phyloP scores from a whole-genome alignment of 1,284 basidiomycete genomes.

The Trametes polyzona region DNA sequence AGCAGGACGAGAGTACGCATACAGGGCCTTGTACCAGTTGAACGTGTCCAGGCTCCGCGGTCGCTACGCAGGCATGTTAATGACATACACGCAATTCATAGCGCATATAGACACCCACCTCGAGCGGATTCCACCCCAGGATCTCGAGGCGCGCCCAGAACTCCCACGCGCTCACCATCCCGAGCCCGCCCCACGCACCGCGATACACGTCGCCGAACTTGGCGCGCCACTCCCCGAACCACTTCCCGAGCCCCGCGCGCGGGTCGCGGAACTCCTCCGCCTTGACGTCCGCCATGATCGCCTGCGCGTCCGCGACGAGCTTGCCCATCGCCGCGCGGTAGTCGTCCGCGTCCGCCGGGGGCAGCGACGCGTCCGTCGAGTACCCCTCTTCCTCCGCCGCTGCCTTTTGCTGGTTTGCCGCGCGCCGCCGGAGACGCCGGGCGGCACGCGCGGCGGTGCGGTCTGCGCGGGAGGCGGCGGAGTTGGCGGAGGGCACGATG shows the following conservation, averaged over 20 bases:
- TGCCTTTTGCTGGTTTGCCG: conserved; percentile 26
- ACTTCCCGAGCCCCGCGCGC: conserved; percentile 64
- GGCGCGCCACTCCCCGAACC: conserved; percentile 84
- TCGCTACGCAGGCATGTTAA: conserved; percentile 44
- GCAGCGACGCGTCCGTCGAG: conserved; percentile 82
- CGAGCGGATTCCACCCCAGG: conserved; percentile 85
- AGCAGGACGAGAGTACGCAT: conserved; percentile 75
- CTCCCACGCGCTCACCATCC: conserved; percentile 92
- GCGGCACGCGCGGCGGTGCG: conserved; percentile 57
- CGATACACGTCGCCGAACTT: conserved; percentile 82
- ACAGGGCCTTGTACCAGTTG: conserved; percentile 80
- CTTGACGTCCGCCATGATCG: conserved; percentile 82
- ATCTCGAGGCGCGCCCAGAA: conserved; percentile 92
- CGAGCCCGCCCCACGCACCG: conserved; percentile 89
- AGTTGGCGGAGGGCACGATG: conserved; percentile 49
- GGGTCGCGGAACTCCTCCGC: conserved; percentile 88
- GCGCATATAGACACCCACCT: conserved; percentile 51
- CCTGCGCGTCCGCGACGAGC: conserved; percentile 55
- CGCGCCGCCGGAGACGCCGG: conserved; percentile 49
- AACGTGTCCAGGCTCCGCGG: conserved; percentile 75
- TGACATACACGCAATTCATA: not conserved
- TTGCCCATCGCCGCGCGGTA: conserved; percentile 67
- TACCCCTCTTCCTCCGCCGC: conserved; percentile 68
- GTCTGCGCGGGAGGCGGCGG: conserved; percentile 50
- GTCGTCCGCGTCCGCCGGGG: conserved; percentile 67